These are phyloP conservation scores for Fusarium sororula DNA, from an alignment of 2,329 filamentous ascomycete genomes.

Conservation along the genomic window DNA sequence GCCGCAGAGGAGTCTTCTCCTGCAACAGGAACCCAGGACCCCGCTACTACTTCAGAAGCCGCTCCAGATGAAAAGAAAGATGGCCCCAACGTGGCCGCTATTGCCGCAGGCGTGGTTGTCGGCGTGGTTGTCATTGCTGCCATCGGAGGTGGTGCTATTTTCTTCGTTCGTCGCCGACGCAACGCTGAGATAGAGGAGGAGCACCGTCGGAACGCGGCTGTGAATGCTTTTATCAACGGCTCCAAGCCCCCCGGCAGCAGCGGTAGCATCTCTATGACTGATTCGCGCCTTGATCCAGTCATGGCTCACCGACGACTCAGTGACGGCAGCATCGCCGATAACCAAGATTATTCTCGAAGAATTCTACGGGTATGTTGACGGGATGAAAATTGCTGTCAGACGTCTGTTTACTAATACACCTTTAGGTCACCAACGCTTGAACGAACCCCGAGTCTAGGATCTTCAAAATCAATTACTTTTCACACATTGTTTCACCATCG, in stretches of 20 bases:
- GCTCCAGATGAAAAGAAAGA: constrained; percentile 23
- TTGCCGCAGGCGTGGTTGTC: constrained; percentile 88
- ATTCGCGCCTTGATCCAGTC: constrained; percentile 87
- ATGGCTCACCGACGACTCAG: constrained; percentile 87
- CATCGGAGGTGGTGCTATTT: constrained; percentile 73
- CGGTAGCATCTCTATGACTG: constrained; percentile 75
- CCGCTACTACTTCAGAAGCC: neutral
- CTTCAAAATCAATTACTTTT: constrained; percentile 7
- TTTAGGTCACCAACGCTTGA: constrained; percentile 69
- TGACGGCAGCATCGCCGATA: constrained; percentile 95
- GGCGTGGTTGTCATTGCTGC: constrained; percentile 76
- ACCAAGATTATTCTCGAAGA: constrained; percentile 94
- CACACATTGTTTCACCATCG: constrained; percentile 39
- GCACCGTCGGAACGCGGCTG: constrained; percentile 81
- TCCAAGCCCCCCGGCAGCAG: constrained; percentile 70
- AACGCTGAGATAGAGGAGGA: constrained; percentile 85
- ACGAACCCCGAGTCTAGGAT: constrained; percentile 25
- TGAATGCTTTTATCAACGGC: constrained; percentile 77
- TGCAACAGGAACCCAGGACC: constrained; percentile 25
- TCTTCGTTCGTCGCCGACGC: constrained; percentile 78
- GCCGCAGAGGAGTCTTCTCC: constrained; percentile 3
- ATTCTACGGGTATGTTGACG: constrained; percentile 75
- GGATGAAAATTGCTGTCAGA: too few species aligned
- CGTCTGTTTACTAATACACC: too few species aligned
- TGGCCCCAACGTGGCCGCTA: constrained; percentile 78